A percentile compares a stretch with the other conserved stretches of the same genome.
These are phyloP conservation scores for Salvia splendens DNA, from an alignment of 257 asterid species.

Conservation along the genomic window DNA sequence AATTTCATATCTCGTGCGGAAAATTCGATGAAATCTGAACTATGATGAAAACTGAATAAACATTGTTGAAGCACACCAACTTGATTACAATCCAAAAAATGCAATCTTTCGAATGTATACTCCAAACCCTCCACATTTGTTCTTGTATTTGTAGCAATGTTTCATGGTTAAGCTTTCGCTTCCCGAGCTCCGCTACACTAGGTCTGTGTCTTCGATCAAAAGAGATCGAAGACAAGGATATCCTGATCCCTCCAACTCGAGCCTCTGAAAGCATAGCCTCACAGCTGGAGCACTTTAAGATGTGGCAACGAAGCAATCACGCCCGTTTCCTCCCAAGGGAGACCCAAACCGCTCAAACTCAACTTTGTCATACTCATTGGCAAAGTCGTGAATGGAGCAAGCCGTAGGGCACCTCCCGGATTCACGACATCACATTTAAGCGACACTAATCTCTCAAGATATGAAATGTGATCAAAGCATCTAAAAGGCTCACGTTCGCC, in stretches of 20 bases:
- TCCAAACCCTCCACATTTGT: background rate
- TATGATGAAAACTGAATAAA: no score
- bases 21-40: no score
- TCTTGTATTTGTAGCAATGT: background rate
- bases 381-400: background rate
- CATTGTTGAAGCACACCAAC: no score
- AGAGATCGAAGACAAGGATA: background rate
- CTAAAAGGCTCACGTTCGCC: background rate
- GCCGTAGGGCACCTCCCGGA: background rate
- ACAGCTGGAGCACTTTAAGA: constrained; percentile 13
- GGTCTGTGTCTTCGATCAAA: background rate
- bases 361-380: constrained; percentile 5
- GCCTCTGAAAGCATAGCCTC: constrained; percentile 5
- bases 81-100: background rate
- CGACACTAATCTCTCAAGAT: background rate
- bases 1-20: no score
- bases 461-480: background rate
- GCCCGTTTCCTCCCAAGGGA: constrained; percentile 9
- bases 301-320: background rate
- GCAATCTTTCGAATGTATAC: background rate
- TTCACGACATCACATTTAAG: constrained; percentile 23
- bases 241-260: background rate
- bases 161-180: background rate
- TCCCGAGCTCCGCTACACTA: background rate
- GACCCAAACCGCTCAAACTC: constrained; percentile 18